Evolutionary conservation across 2,329 filamentous ascomycete genomes (phyloP).

Genomic region (Ophiosphaerella narmari): DNA sequence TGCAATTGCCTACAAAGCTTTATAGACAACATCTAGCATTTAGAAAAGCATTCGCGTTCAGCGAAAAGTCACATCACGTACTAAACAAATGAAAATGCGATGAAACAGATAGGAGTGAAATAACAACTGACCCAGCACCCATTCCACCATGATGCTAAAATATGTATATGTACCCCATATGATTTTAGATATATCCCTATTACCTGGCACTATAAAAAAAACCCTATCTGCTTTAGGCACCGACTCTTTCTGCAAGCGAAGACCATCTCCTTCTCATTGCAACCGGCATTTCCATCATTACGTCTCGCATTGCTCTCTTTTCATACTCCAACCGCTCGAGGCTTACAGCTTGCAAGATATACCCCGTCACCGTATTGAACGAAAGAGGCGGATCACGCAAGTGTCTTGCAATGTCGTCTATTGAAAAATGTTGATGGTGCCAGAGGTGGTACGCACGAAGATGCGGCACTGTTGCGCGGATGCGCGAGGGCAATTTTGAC

Average conservation of each 20-base stretch:
- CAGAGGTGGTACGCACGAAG: constrained; percentile 44
- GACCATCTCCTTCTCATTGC: constrained; percentile 32
- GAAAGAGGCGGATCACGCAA: constrained; percentile 38
- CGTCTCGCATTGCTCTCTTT: constrained; percentile 19
- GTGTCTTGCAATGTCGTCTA: constrained; percentile 27
- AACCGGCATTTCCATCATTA: constrained; percentile 27
- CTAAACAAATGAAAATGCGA: no score
- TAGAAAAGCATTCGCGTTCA: neutral
- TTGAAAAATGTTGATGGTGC: constrained; percentile 31
- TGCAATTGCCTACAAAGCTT: neutral
- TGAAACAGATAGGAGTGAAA: no score
- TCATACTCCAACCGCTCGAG: constrained; percentile 36
- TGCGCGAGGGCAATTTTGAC: constrained; percentile 21
- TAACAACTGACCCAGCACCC: neutral
- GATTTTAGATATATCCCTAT: neutral
- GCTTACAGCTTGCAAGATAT: constrained; percentile 37
- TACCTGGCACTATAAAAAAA: no score
- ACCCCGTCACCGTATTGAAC: constrained; percentile 31
- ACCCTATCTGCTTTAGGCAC: constrained; percentile 4
- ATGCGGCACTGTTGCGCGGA: constrained; percentile 36
- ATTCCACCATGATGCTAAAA: neutral
- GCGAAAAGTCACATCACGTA: neutral
- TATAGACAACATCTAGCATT: neutral
- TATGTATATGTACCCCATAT: neutral
- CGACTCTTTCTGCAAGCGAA: constrained; percentile 28